Base-by-base conservation (phyloP, 2,329 filamentous ascomycete genomes). In the Exophiala spinifera region DNA sequence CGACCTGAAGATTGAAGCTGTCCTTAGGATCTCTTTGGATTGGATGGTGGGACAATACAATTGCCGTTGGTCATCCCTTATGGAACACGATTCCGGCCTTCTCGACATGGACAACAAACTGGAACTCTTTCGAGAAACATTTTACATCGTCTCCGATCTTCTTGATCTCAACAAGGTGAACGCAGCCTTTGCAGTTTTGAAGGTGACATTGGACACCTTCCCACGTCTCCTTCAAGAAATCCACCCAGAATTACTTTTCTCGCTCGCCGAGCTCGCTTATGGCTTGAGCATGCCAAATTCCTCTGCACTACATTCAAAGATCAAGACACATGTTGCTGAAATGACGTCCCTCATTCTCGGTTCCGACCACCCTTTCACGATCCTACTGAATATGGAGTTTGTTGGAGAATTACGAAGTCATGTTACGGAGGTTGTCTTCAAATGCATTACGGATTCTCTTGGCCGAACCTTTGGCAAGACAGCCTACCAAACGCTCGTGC, bases 201-300 rank as follows among this genome's bases (percentile, higher is more conserved):
- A 40, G 11, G 19, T 43, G 17, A 57, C 51, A 13, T 36, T 57
- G 11, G 51, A 57, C 33, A 17, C 50, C 5, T 33, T 57, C 23
- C 55, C 55, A 10, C 14, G 28, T 1, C 21, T 48, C 8, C 40
- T 57, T 20, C 50, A 43, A 37, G 33, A 51, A n/a, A 34, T 43
- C n/a, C 55, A 57, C 21, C 51, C 55, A 13, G 55, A 54, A 31
- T 17, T 57, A 17, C 17, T 57, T 7, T 57, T 57, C 21, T 46
- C 55, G 6, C 36, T 54, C 2, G 47, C 51, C 6, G 51, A 51
- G 19, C 31, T 57, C 13, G 55, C 55, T 3, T 57, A 53, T 19
- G 55, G 55, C 7, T 51, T 54, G 34, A 57, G 54, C 31, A 57
- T 54, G 55, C 39, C 46, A 21, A 25, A 23, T 15, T 36, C 34